These are phyloP conservation scores for Fusarium solani-melongenae DNA, from an alignment of 2,329 filamentous ascomycete species.

Conservation along the genomic window DNA sequence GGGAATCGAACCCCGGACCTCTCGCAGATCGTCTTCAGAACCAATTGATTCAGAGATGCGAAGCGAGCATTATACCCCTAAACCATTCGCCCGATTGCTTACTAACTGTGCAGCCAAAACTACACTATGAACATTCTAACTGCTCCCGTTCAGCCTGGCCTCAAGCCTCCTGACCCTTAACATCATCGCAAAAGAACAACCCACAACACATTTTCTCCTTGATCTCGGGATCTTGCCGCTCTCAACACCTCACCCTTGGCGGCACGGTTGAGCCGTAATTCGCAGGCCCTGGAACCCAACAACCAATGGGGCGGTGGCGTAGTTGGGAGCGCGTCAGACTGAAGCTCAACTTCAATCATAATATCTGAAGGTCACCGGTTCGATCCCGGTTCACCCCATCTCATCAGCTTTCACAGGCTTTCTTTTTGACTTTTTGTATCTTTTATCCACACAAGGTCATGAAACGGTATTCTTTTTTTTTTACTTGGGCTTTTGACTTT, in stretches of 20 bases:
- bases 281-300: neutral
- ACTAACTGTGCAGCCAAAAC: neutral
- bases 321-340: conserved; percentile 1
- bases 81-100: neutral
- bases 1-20: conserved; percentile 1
- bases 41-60: neutral
- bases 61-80: conserved; percentile 1
- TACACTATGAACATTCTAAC: neutral
- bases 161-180: neutral
- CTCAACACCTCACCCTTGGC: neutral
- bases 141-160: neutral
- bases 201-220: neutral
- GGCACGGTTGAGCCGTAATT: neutral
- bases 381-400: neutral
- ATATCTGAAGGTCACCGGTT: neutral
- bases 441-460: neutral
- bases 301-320: neutral
- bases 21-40: neutral
- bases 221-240: neutral
- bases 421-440: neutral
- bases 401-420: neutral
- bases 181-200: neutral
- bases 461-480: accelerated
- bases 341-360: neutral
- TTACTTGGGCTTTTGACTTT: neutral